Evolutionary conservation across 305 asterid genomes (phyloP).

Genomic region (Coffea humblotiana): DNA sequence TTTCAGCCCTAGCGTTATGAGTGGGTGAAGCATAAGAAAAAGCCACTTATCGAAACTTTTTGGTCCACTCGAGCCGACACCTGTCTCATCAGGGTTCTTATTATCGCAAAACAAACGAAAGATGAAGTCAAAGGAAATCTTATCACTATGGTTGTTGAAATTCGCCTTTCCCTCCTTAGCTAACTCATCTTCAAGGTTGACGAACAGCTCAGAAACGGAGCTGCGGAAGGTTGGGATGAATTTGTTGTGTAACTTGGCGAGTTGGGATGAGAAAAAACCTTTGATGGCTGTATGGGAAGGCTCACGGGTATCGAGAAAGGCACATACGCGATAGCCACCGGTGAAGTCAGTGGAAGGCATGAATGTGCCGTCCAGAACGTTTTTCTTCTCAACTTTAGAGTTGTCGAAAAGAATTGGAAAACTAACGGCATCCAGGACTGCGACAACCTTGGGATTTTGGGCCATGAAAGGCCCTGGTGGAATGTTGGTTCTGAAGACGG

Average conservation of each 20-base stretch:
- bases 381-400: constrained; percentile 44
- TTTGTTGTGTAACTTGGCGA: constrained; percentile 22
- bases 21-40: constrained; percentile 44
- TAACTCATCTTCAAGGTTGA: constrained; percentile 38
- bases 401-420: constrained; percentile 53
- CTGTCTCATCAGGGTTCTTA: constrained; percentile 31
- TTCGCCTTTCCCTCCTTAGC: constrained; percentile 24
- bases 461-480: constrained; percentile 53
- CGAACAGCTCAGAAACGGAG: constrained; percentile 25
- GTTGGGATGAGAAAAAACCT: constrained; percentile 29
- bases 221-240: constrained; percentile 38
- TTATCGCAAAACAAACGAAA: constrained; percentile 40
- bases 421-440: constrained; percentile 41
- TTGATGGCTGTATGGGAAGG: constrained; percentile 36
- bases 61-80: constrained; percentile 26
- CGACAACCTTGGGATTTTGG: constrained; percentile 30
- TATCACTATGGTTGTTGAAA: constrained; percentile 36
- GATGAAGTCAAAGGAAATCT: constrained; percentile 42
- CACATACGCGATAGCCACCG: constrained; percentile 54
- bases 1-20: constrained; percentile 39
- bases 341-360: constrained; percentile 50
- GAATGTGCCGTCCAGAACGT: constrained; percentile 47
- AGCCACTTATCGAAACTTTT: constrained; percentile 40
- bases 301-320: constrained; percentile 49
- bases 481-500: constrained; percentile 40